A percentile compares a stretch with the other conserved stretches of the same genome.
Evolutionary conservation across 108 stramenopile genomes (phyloP).

Genomic region (Pseudonitzschia multistriata): DNA sequence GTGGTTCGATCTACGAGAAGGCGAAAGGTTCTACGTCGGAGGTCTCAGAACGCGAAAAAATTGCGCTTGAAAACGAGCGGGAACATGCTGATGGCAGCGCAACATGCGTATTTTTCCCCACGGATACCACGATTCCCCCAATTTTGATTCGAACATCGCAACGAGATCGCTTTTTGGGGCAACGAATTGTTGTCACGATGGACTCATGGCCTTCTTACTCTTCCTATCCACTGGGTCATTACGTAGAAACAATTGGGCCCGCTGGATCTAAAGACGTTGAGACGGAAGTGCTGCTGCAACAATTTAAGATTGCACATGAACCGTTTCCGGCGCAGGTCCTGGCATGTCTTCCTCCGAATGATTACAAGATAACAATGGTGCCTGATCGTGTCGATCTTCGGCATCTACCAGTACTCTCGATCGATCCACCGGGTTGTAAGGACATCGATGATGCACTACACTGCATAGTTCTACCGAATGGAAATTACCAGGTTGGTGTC

Average conservation of each 20-base stretch:
- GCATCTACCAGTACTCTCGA: conserved; percentile 88
- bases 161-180: conserved; percentile 64
- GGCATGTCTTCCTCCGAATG: conserved; percentile 93
- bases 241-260: conserved; percentile 84
- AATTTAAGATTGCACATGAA: conserved; percentile 95
- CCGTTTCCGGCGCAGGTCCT: conserved; percentile 94
- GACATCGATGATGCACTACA: conserved; percentile 99
- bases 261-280: conserved; percentile 94
- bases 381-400: conserved; percentile 87
- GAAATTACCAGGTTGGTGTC: conserved; percentile 94
- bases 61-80: conserved; percentile 68
- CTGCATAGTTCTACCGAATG: conserved; percentile 86
- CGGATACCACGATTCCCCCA: conserved; percentile 84
- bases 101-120: conserved; percentile 89
- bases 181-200: conserved; percentile 82
- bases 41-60: conserved; percentile 67
- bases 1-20: conserved; percentile 69
- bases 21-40: not conserved
- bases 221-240: conserved; percentile 91
- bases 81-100: conserved; percentile 77
- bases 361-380: conserved; percentile 87
- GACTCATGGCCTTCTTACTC: conserved; percentile 92
- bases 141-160: conserved; percentile 82
- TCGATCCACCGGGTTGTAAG: conserved; percentile 99
- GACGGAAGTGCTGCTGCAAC: conserved; percentile 91